Conservation (phyloP, 192 early-diverging fungal genomes). For the Mortierella antarctica region DNA sequence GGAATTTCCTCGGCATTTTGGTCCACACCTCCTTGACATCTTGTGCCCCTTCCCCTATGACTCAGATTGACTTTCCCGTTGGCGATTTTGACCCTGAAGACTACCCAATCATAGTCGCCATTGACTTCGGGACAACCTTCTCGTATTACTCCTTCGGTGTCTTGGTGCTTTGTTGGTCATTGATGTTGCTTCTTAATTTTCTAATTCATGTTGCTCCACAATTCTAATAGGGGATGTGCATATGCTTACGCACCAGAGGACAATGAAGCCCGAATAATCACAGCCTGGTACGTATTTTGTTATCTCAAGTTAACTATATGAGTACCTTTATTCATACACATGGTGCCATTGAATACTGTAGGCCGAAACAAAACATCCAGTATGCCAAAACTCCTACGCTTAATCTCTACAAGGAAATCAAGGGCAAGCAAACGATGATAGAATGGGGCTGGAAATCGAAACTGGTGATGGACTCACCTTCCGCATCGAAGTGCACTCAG, state of each 20-base stretch:
- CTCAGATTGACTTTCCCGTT: no score
- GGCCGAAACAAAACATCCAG: constrained; percentile 44
- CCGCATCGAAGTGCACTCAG: constrained; percentile 23
- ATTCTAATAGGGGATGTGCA: constrained; percentile 22
- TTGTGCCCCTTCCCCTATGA: constrained; percentile 1
- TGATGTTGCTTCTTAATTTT: not conserved
- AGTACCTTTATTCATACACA: not conserved
- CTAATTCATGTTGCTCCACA: not conserved
- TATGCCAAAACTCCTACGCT: constrained; percentile 56
- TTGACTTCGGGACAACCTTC: constrained; percentile 31
- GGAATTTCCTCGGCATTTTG: no score
- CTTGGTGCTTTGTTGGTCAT: no score
- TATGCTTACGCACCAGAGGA: constrained; percentile 27
- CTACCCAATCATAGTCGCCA: constrained; percentile 26
- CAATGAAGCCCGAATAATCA: constrained; percentile 13
- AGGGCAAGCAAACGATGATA: constrained; percentile 26
- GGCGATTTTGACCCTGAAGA: constrained; percentile 25
- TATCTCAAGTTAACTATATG: not conserved
- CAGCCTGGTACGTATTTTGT: constrained; percentile 7
- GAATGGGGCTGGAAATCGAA: constrained; percentile 55
- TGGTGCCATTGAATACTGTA: not conserved
- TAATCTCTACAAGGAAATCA: constrained; percentile 46
- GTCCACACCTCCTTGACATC: not conserved
- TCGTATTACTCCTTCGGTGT: constrained; percentile 4
- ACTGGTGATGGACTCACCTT: constrained; percentile 18